Evolutionary conservation across 805 yeast species (phyloP), one percentile per base, ranked within the genome.

Genomic region (Spathaspora sp.): DNA sequence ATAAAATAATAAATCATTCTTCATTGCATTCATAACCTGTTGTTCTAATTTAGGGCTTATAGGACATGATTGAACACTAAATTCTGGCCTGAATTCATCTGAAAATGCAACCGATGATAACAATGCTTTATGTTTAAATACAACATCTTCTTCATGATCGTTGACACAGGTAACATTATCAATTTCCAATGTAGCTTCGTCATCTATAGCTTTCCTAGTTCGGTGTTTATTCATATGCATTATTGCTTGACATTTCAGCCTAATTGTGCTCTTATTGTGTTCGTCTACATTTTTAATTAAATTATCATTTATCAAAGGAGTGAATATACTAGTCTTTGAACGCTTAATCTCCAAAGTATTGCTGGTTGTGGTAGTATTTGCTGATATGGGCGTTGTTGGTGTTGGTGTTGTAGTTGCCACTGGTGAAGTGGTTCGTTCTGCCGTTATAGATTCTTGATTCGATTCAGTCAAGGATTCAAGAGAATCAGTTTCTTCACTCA

Each of bases 51-150:
- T 80, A 12, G 77, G 72, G 18, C 72, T 67, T 14, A 74, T 64
- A 0, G 84, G 85, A 58, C 83, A 79, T 9, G 84, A 81, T 61
- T 82, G 87, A 26, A 81, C 54, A 12, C 68, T 62, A 57, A 76
- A 81, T 56, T 80, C 85, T 0, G 83, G 80, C 42, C 82, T 61
- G 55, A 72, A 81, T 52, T 78, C 80, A 26, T 79, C 81, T 3
- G 75, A 63, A 56, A 74, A 81, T 5, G 77, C 78, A 9, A 72
- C 72, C 49, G 57, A 65, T 0, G 76, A 72, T 5, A 63, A 52
- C 17, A 74, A 58, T 6, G 62, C 57, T 20, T 56, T 58, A 29
- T 54, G 53, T 26, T 62, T 62, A 20, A 58, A 57, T 19, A 55
- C 45, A 10, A 52, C 16, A 19, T 40, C 38, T n/a, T 47, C 44